Evolutionary conservation across 2,329 filamentous ascomycete genomes (phyloP), one percentile per base, ranked within the genome.

Genomic region (Penicillium sp.): DNA sequence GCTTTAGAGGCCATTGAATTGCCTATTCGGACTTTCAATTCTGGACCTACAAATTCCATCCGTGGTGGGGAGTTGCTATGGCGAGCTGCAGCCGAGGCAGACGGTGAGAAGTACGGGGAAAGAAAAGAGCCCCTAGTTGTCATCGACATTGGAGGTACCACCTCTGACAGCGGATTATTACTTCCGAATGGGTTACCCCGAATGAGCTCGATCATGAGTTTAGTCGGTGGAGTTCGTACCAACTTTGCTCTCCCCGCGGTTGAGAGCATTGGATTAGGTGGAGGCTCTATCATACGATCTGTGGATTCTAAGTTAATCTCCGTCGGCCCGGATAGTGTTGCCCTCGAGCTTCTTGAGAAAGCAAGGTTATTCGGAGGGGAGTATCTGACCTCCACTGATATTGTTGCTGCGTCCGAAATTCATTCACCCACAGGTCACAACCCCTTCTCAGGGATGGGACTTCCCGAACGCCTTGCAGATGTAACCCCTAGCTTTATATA

Each of bases 71-170:
- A 50, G 40, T 19, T 54, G 13, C 47, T 54, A 24, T 54, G 52
- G 52, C 36, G 46, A 16, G 40, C 52, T 18, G 80, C 79, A 18
- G 73, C 75, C 4, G 78, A 66, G 42, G 56, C 68, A 13, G 49
- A 45, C 14, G 45, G 39, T 23, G 6, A 37, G 6, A 33, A 11
- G 3, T 21, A 49, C 11, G 16, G 21, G 13, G 9, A 49, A 42
- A 83, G 37, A 9, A 52, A 10, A 2, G 54, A 50, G n/a, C 29
- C 49, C 11, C 33, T 52, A 6, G 52, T 88, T 74, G 85, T 88
- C 0, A 81, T 88, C 2, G 86, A 89, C 62, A 83, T 89, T 49
- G 86, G 86, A 0, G 86, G 86, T 2, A 89, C 86, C 0, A 88
- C 86, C 0, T 83, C 84, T 0, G 86, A 88, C 59, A 83, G 87